Conservation (phyloP, 441 rosid genomes). For the Gossypium trilobum region DNA sequence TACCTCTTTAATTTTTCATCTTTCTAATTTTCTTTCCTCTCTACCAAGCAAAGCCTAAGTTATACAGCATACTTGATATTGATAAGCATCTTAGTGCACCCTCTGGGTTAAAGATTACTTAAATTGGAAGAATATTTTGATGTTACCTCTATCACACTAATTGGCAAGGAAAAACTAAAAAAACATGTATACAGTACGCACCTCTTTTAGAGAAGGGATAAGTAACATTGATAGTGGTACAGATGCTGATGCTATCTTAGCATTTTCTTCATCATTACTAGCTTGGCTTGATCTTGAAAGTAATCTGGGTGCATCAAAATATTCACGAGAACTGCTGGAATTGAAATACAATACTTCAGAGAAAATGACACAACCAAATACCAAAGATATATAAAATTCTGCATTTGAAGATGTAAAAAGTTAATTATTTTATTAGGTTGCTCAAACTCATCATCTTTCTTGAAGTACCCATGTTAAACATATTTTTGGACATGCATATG, state of each 20-base stretch:
- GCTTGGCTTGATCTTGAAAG: slow-evolving; percentile 42
- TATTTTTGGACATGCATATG: background rate
- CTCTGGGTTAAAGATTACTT: background rate
- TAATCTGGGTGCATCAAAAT: slow-evolving; percentile 42
- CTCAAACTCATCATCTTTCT: background rate
- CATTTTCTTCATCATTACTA: slow-evolving; percentile 61
- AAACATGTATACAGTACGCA: slow-evolving; percentile 18
- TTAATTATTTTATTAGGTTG: background rate
- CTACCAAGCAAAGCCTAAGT: background rate
- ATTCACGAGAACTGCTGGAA: slow-evolving; percentile 46
- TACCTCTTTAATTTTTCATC: no score
- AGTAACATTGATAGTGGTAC: slow-evolving; percentile 63
- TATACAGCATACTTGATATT: background rate
- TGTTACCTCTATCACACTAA: slow-evolving; percentile 7
- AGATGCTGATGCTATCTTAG: slow-evolving; percentile 48
- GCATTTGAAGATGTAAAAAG: no score
- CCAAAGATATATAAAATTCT: slow-evolving; percentile 1
- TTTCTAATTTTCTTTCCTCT: no score
- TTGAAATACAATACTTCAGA: slow-evolving; percentile 13
- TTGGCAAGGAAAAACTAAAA: background rate
- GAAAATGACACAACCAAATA: background rate
- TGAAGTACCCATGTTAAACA: background rate
- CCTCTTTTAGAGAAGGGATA: slow-evolving; percentile 85
- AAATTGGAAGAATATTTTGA: background rate
- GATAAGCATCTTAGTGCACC: background rate